Conservation (phyloP, 106 monocot species). For the Chionographis japonica region DNA sequence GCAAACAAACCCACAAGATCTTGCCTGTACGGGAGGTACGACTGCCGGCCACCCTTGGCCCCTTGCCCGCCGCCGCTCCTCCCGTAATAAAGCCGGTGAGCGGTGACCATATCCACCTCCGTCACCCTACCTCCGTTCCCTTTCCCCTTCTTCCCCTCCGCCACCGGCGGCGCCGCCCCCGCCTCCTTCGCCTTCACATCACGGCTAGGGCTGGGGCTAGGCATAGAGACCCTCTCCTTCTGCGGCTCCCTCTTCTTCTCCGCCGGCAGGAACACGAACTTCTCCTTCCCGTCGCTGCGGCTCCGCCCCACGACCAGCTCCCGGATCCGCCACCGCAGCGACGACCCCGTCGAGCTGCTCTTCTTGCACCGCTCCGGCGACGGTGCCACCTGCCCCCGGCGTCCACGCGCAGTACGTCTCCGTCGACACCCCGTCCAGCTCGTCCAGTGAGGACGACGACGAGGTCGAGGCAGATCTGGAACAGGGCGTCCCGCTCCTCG, state of each 20-base stretch:
- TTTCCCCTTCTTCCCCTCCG: slow-evolving; percentile 9
- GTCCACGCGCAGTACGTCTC: slow-evolving; percentile 21
- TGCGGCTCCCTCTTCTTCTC: neutral
- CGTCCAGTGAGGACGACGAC: slow-evolving; percentile 23
- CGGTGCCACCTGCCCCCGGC: neutral
- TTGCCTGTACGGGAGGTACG: slow-evolving; percentile 55
- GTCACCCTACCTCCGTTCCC: neutral
- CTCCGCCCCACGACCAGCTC: slow-evolving; percentile 35
- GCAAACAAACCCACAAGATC: slow-evolving; percentile 63
- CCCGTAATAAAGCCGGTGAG: slow-evolving; percentile 44
- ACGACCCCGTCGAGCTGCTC: slow-evolving; percentile 42
- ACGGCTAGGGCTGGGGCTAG: neutral
- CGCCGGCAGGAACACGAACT: slow-evolving; percentile 6
- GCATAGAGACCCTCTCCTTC: neutral
- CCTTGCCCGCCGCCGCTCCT: slow-evolving; percentile 9
- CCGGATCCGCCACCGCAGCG: slow-evolving; percentile 33
- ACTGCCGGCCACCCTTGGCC: slow-evolving; percentile 7
- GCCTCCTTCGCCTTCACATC: neutral
- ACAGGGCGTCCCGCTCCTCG: slow-evolving; percentile 5
- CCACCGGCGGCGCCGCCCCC: slow-evolving; percentile 8
- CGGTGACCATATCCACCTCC: slow-evolving; percentile 43
- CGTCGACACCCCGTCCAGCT: slow-evolving; percentile 17
- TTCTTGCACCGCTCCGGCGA: slow-evolving; percentile 23
- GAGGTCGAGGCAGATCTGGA: slow-evolving; percentile 20
- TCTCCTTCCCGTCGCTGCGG: slow-evolving; percentile 31